Evolutionary conservation across 495 filamentous ascomycete genomes (phyloP).

Genomic region (Darksidea phi): DNA sequence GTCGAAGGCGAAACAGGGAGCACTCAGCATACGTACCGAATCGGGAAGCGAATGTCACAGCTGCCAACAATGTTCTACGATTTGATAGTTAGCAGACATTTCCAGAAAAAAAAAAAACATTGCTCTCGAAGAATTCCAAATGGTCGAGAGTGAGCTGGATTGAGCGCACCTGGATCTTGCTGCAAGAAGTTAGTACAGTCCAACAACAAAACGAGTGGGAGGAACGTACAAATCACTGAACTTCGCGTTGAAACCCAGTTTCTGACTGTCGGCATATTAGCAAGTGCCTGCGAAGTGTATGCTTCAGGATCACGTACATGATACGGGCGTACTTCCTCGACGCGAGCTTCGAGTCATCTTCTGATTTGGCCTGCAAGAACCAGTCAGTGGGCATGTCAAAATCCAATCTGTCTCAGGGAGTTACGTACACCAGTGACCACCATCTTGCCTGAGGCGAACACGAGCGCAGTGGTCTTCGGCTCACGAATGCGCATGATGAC

Average conservation of each 20-base stretch:
- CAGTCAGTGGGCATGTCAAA: no score
- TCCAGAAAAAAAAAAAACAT: no score
- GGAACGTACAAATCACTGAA: constrained; percentile 78
- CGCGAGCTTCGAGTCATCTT: constrained; percentile 95
- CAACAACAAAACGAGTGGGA: no score
- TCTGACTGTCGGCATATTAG: constrained; percentile 55
- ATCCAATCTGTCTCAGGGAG: no score
- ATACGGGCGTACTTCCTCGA: constrained; percentile 98
- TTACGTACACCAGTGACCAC: constrained; percentile 96
- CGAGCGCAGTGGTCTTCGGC: constrained; percentile 95
- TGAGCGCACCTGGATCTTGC: no score
- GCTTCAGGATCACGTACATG: constrained; percentile 48
- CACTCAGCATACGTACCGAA: no score
- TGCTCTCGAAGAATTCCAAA: no score
- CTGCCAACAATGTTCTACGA: constrained; percentile 99
- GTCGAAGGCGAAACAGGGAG: no score
- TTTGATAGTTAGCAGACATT: constrained; percentile 51
- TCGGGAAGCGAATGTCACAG: constrained; percentile 99
- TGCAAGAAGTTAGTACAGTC: no score
- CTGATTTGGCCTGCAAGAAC: no score
- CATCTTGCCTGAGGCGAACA: constrained; percentile 99
- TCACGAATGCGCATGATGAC: constrained; percentile 99
- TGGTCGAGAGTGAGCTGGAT: no score
- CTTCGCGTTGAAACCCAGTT: constrained; percentile 98
- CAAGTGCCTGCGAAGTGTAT: no score